These are phyloP conservation scores for Mycena epipterygia DNA, from an alignment of 768 basidiomycete genomes.

Conservation along the genomic window DNA sequence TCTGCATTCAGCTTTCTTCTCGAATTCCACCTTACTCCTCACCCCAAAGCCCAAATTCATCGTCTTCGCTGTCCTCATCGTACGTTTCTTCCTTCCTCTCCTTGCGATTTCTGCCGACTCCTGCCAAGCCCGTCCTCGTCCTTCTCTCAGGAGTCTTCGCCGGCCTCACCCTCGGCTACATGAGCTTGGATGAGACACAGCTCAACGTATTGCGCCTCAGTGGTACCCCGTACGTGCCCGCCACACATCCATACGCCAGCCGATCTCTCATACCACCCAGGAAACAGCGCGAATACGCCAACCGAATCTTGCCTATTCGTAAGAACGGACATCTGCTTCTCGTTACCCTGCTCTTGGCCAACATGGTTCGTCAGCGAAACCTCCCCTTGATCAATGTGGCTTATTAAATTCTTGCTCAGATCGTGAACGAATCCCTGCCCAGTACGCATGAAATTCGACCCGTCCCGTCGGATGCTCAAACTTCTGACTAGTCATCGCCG, in stretches of 20 bases:
- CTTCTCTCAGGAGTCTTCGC: constrained; percentile 89
- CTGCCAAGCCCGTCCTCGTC: constrained; percentile 75
- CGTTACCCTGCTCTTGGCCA: constrained; percentile 86
- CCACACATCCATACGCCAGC: neutral
- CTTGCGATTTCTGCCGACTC: neutral
- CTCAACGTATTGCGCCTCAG: constrained; percentile 88
- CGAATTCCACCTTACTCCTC: neutral
- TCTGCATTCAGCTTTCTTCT: constrained; percentile 33
- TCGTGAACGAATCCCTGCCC: neutral
- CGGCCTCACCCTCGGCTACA: constrained; percentile 92
- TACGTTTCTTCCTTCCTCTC: constrained; percentile 6
- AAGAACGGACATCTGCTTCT: constrained; percentile 88
- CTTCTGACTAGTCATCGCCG: constrained; percentile 87
- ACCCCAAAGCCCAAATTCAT: constrained; percentile 36
- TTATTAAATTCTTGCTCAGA: no score
- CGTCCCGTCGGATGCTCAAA: no score
- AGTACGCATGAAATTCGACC: no score
- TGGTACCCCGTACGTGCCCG: constrained; percentile 76
- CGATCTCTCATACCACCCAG: constrained; percentile 50
- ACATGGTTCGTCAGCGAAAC: constrained; percentile 74
- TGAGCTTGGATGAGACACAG: constrained; percentile 94
- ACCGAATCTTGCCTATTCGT: constrained; percentile 88
- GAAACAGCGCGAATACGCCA: constrained; percentile 83
- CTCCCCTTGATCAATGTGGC: constrained; percentile 89
- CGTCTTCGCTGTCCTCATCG: constrained; percentile 70